These are phyloP conservation scores for Jamesozyma rosinii DNA, from an alignment of 805 yeast genomes.

Conservation along the genomic window DNA sequence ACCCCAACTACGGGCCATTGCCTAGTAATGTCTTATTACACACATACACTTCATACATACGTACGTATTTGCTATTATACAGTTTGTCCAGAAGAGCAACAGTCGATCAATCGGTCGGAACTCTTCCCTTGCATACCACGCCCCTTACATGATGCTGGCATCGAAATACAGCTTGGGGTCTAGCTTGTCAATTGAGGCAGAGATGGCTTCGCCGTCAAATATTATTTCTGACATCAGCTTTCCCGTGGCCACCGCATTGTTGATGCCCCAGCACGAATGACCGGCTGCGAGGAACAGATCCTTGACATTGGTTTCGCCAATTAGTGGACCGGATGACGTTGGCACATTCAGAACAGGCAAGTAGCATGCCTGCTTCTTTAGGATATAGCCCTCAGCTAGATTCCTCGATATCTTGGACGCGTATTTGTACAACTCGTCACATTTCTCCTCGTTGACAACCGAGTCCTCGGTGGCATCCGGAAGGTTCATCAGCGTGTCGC, in stretches of 20 bases:
- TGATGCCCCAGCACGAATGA: slow-evolving; percentile 98
- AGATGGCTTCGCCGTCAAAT: slow-evolving; percentile 68
- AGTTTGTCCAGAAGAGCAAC: too few species aligned
- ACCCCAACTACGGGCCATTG: too few species aligned
- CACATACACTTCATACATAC: too few species aligned
- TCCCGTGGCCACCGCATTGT: slow-evolving; percentile 97
- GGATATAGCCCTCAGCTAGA: slow-evolving; percentile 62
- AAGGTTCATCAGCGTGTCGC: slow-evolving; percentile 79
- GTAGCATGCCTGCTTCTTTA: slow-evolving; percentile 88
- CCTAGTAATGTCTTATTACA: too few species aligned
- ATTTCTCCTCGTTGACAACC: slow-evolving; percentile 74
- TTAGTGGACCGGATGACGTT: slow-evolving; percentile 82
- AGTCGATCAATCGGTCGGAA: too few species aligned
- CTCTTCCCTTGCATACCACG: too few species aligned
- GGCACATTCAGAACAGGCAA: slow-evolving; percentile 92
- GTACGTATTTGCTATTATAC: too few species aligned
- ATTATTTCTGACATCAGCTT: slow-evolving; percentile 78
- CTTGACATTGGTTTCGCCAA: slow-evolving; percentile 86
- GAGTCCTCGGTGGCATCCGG: slow-evolving; percentile 95
- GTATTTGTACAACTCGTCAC: slow-evolving; percentile 75
- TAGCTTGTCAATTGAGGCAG: slow-evolving; percentile 72
- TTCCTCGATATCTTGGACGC: slow-evolving; percentile 69
- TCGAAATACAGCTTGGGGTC: slow-evolving; percentile 86
- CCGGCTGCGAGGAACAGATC: slow-evolving; percentile 78
- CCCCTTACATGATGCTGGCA: slow-evolving; percentile 42